These are phyloP conservation scores for Grigorovia humatica DNA, from an alignment of 805 yeast species.

Conservation along the genomic window DNA sequence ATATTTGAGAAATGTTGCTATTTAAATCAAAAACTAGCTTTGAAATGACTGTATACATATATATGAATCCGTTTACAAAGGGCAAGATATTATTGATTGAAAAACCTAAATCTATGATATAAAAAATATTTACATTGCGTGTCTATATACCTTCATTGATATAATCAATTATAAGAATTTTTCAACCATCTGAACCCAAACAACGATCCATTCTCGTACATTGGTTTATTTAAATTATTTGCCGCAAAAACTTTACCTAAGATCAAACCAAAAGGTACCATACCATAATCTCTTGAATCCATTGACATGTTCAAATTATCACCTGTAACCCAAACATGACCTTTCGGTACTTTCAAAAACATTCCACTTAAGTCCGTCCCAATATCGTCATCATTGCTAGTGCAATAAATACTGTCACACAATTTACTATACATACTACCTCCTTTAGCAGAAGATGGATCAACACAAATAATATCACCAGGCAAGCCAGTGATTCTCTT, in stretches of 20 bases:
- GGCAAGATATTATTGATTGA: no score
- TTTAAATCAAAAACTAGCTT: conserved; percentile 3
- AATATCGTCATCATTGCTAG: conserved; percentile 13
- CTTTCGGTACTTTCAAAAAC: conserved; percentile 74
- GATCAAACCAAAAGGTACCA: conserved; percentile 80
- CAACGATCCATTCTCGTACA: conserved; percentile 28
- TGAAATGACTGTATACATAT: no score
- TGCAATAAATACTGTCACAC: no score
- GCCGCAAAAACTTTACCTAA: conserved; percentile 81
- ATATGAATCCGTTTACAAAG: no score
- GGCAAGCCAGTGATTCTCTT: conserved; percentile 95
- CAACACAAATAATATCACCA: conserved; percentile 73
- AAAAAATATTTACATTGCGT: no score
- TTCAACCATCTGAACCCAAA: conserved; percentile 48
- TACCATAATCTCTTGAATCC: conserved; percentile 83
- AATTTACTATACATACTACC: not conserved
- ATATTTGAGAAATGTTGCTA: conserved; percentile 41
- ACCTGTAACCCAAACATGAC: conserved; percentile 97
- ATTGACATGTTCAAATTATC: conserved; percentile 81
- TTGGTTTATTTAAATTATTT: conserved; percentile 41
- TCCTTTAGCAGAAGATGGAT: conserved; percentile 46
- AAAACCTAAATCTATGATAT: no score
- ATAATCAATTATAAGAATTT: conserved; percentile 33
- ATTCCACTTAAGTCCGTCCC: conserved; percentile 23
- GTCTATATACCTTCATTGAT: conserved; percentile 4